Base-by-base conservation (phyloP, 1,139 yeast genomes). In the Candida sanyaensis region DNA sequence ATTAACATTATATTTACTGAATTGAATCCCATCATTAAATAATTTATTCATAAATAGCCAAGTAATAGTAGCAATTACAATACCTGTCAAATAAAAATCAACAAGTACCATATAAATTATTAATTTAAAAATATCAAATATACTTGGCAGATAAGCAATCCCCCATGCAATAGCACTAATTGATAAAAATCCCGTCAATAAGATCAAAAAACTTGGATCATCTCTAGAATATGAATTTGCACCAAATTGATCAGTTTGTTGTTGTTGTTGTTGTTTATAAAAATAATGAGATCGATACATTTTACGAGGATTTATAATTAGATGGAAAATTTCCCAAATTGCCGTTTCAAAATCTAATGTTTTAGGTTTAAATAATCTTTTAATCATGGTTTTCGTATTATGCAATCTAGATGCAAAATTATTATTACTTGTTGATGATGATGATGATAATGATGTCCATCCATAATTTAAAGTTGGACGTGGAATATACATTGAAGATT, bases 111-210 rank as follows among this genome's bases (percentile, higher is more conserved):
- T 88, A 63, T 88, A 87, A 24, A 87, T 59, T 51, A 90, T 80
- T 58, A 89, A 71, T 57, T 78, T 80, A 44, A 88, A 54, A 24
- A 88, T 82, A 13, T 86, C 84, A 31, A 76, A 51, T 8, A 86
- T 53, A 2, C 80, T 75, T 1, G 90, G 88, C 1, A 88, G 80
- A 61, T 88, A 90, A 0, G 92, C 88, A 45, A 88, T 65, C 1
- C 97, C 96, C 97, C 97, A 91, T 5, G 92, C 95, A 31, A 91
- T 61, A 0, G 97, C 96, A 55, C 93, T 84, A 11, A 88, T 64
- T 2, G 83, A 75, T 29, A 91, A 68, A 52, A 90, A 78, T 1
- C 75, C 69, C 12, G 90, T 80, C 45, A 90, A 72, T 42, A 91
- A 70, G 38, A 91, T 80, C 50, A 88, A 83, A 62, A 91, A 91